Evolutionary conservation across 2,329 filamentous ascomycete species (phyloP).

Genomic region (Aspergillus sclerotialis): DNA sequence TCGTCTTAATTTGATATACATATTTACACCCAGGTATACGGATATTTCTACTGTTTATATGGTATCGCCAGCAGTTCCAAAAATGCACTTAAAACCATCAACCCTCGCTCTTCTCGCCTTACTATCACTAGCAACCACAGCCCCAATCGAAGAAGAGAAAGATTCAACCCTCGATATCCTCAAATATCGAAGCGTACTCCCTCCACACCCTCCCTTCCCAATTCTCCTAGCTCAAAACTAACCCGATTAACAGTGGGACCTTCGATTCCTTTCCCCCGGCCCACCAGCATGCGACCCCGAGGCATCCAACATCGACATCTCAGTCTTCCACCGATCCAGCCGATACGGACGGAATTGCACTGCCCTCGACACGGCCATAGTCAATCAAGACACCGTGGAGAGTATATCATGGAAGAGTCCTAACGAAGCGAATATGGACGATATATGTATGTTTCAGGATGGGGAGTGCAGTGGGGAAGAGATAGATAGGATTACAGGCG

Average conservation of each 20-base stretch:
- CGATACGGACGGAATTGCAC: conserved; percentile 5
- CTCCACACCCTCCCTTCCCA: background rate
- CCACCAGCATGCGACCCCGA: conserved; percentile 19
- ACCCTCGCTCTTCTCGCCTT: conserved; percentile 1
- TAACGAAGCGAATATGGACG: conserved; percentile 2
- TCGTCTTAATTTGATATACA: too few relatives aligned
- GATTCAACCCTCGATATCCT: too few relatives aligned
- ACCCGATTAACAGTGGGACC: conserved; percentile 17
- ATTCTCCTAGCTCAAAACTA: conserved; percentile 1
- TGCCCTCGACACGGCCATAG: conserved; percentile 2
- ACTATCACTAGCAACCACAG: background rate
- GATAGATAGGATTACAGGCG: conserved; percentile 11
- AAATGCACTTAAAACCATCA: too few relatives aligned
- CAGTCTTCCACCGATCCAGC: conserved; percentile 15
- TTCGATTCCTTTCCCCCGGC: conserved; percentile 24
- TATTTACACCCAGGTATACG: too few relatives aligned
- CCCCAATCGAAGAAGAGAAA: conserved; percentile 1
- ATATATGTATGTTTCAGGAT: conserved; percentile 18
- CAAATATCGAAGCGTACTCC: conserved; percentile 12
- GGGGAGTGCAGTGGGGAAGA: conserved; percentile 5
- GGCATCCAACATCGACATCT: conserved; percentile 10
- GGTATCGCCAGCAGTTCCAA: too few relatives aligned
- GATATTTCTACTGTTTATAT: too few relatives aligned
- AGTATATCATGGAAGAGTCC: conserved; percentile 22
- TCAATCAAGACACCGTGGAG: conserved; percentile 11